Percentiles rank a stretch among this genome's conserved stretches.
Evolutionary conservation across 148 eudicot genomes (phyloP).

Genomic region (Selenicereus undatus): DNA sequence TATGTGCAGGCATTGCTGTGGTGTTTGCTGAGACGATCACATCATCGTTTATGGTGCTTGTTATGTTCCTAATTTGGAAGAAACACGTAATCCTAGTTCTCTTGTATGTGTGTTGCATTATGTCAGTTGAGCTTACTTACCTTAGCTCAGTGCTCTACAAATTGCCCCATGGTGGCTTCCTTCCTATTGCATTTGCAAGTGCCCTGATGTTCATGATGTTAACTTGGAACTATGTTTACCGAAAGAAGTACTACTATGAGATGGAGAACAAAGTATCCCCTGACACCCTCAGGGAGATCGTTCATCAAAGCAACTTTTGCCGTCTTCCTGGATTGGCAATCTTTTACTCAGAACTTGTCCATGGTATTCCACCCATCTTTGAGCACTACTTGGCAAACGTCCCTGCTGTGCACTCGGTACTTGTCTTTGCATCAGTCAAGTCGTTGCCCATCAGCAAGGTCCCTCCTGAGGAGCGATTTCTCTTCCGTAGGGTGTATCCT

Average conservation of each 20-base stretch:
- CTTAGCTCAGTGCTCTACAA: constrained; percentile 42
- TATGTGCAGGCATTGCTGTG: constrained; percentile 14
- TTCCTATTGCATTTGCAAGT: constrained; percentile 40
- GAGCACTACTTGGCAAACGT: constrained; percentile 36
- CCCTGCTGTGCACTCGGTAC: constrained; percentile 36
- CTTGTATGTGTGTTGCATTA: background rate
- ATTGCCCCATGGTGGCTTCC: constrained; percentile 41
- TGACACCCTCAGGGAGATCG: constrained; percentile 20
- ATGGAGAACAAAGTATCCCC: constrained; percentile 38
- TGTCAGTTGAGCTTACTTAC: constrained; percentile 27
- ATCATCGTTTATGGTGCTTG: constrained; percentile 24
- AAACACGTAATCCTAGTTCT: constrained; percentile 5
- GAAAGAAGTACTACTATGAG: constrained; percentile 42
- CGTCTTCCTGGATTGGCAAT: constrained; percentile 40
- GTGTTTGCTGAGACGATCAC: constrained; percentile 25
- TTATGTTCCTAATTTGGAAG: constrained; percentile 19
- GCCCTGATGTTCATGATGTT: constrained; percentile 33
- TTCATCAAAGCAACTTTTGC: constrained; percentile 12
- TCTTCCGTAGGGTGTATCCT: constrained; percentile 39
- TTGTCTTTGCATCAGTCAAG: constrained; percentile 41
- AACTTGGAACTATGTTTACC: constrained; percentile 39
- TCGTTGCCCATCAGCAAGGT: constrained; percentile 44
- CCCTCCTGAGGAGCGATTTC: constrained; percentile 41
- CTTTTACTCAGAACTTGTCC: constrained; percentile 46
- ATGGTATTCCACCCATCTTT: constrained; percentile 51